Conservation (phyloP, 2,329 filamentous ascomycete species). For the Fusarium succisae region DNA sequence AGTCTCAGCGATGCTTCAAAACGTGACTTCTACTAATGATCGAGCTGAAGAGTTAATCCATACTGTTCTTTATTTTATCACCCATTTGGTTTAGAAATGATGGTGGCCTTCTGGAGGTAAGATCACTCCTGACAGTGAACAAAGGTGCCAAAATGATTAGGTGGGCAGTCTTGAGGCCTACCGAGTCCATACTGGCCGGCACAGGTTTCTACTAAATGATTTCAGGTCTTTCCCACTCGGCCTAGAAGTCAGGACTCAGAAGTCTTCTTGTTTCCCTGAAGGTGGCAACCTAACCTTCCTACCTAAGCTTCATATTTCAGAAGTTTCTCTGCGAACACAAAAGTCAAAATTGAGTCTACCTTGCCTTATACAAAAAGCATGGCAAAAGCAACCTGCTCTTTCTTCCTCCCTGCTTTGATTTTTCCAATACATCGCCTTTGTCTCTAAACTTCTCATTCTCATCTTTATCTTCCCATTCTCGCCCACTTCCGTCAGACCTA, state of each 20-base stretch:
- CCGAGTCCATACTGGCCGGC: no score
- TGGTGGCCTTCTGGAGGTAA: background rate
- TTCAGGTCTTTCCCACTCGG: background rate
- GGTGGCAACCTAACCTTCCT: background rate
- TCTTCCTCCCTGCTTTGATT: background rate
- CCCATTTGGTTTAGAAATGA: background rate
- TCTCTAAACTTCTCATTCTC: background rate
- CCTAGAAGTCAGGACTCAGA: background rate
- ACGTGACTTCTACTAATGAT: background rate
- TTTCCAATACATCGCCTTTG: background rate
- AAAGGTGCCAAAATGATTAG: background rate
- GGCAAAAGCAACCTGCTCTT: background rate
- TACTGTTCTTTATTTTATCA: background rate
- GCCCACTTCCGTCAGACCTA: background rate
- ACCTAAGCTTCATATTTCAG: background rate
- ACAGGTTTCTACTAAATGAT: background rate
- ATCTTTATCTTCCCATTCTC: no score
- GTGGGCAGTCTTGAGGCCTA: background rate
- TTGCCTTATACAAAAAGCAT: background rate
- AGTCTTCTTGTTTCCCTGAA: background rate
- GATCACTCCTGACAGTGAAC: background rate
- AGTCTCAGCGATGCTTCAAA: background rate
- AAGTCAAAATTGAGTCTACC: background rate
- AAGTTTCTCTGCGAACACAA: background rate
- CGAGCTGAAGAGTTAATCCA: background rate